Evolutionary conservation across 495 filamentous ascomycete genomes (phyloP), one percentile per base, ranked within the genome.

Genomic region (Penicillium tannophilum): DNA sequence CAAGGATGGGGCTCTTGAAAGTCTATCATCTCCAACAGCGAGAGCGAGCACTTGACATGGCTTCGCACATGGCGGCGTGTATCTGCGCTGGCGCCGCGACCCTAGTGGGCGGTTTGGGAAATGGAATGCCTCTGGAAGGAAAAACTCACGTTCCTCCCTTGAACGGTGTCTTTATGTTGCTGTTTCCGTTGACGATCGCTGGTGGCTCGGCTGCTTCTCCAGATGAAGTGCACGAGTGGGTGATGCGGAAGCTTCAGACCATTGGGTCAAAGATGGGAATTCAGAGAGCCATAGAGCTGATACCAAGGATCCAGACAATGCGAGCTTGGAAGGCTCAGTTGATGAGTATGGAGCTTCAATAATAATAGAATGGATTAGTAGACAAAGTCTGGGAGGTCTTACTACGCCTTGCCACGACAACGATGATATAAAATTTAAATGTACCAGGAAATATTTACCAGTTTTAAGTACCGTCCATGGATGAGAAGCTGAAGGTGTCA

Each of bases 261-360:
- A 73, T 76, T 42, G 67, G 72, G n/a, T 20, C 46, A n/a, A 59
- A 23, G 3, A 73, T 70, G 63, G 74, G 74, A 9, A 69, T 75
- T 12, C 61, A 51, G 20, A 56, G 59, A 30, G 63, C 66, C 16
- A 16, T 62, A 26, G 63, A 64, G 42, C 33, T 66, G 19, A 62
- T 66, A n/a, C 63, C 66, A 6, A 53, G 19, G 9, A n/a, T 66
- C 9, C 58, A 66, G 19, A 36, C 41, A 31, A 20, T 54, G 48
- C 50, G 63, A 44, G 53, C 53, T 12, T 46, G 24, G 53, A 55
- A 33, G 16, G 5, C n/a, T 6, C 19, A 41, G 31, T 9, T 30
- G 23, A 52, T 23, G 2, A 50, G 47, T 17, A 43, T 44, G 50
- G 45, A 8, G n/a, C 43, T 11, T 8, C 4, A 24, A 17, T 6